Percentiles rank a stretch among this genome's conserved stretches.
Conservation (phyloP, 73 alveolate species). For the Paramecium primaurelia region DNA sequence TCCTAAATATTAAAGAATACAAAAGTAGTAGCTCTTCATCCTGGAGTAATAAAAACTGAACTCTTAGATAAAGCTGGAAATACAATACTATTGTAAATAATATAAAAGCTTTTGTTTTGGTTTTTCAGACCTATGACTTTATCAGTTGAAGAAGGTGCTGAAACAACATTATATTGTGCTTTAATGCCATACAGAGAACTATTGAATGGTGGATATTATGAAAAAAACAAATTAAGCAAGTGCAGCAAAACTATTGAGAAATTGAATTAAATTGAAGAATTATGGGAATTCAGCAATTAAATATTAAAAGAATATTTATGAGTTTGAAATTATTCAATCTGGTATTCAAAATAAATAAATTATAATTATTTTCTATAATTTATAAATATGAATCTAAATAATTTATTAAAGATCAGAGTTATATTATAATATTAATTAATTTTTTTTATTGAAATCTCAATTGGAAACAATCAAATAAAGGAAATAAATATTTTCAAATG, state of each 20-base stretch:
- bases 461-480: no score
- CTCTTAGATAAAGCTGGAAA: not conserved
- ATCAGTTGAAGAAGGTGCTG: not conserved
- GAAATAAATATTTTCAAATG: no score
- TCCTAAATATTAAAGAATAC: not conserved
- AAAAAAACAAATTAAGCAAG: not conserved
- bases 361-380: not conserved
- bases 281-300: not conserved
- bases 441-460: no score
- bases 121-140: constrained; percentile 20
- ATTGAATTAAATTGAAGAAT: not conserved
- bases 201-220: constrained; percentile 4
- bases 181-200: not conserved
- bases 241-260: not conserved
- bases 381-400: no score
- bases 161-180: not conserved
- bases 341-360: not conserved
- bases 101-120: not conserved
- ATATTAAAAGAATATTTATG: not conserved
- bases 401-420: no score
- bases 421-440: no score
- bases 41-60: constrained; percentile 61
- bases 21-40: constrained; percentile 54
- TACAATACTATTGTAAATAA: not conserved
- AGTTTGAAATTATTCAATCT: not conserved